A percentile compares a stretch with the other conserved stretches of the same genome.
phyloP scores from a whole-genome alignment of 306 rosid genomes.

The Urtica urens region DNA sequence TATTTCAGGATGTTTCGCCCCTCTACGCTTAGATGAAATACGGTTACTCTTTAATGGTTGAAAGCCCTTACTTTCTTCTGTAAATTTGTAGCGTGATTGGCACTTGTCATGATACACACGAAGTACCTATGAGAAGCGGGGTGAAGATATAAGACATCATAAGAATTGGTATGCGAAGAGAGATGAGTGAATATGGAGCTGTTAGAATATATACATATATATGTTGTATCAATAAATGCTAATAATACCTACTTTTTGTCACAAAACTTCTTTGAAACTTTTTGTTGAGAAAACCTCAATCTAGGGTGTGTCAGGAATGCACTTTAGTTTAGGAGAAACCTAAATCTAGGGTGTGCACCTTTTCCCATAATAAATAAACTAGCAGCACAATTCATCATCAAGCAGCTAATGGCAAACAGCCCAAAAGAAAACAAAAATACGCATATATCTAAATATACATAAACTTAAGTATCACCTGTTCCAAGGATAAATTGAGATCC shows the following conservation, averaged over 20 bases:
- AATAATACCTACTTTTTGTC: too few species aligned
- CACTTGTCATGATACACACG: slow-evolving; percentile 51
- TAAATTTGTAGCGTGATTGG: slow-evolving; percentile 32
- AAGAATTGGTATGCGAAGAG: neutral
- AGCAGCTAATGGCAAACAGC: neutral
- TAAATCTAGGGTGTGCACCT: too few species aligned
- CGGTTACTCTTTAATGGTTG: slow-evolving; percentile 19
- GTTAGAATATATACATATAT: too few species aligned
- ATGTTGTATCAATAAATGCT: too few species aligned
- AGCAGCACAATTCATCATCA: neutral
- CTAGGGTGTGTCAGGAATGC: too few species aligned
- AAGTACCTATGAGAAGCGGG: slow-evolving; percentile 49
- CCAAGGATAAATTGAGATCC: slow-evolving; percentile 67
- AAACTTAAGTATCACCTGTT: slow-evolving; percentile 13
- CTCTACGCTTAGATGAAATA: slow-evolving; percentile 26
- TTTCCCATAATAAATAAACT: too few species aligned
- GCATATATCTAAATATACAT: neutral
- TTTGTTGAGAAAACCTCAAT: too few species aligned
- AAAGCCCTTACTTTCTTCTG: slow-evolving; percentile 26
- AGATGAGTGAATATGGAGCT: too few species aligned
- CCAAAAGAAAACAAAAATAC: too few species aligned
- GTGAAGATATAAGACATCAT: neutral
- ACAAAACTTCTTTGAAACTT: too few species aligned
- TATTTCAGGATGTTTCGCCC: slow-evolving; percentile 25
- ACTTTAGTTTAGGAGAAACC: too few species aligned